Evolutionary conservation across 2,329 filamentous ascomycete genomes (phyloP), one percentile per base, ranked within the genome.

Genomic region (Diaporthe amygdali): DNA sequence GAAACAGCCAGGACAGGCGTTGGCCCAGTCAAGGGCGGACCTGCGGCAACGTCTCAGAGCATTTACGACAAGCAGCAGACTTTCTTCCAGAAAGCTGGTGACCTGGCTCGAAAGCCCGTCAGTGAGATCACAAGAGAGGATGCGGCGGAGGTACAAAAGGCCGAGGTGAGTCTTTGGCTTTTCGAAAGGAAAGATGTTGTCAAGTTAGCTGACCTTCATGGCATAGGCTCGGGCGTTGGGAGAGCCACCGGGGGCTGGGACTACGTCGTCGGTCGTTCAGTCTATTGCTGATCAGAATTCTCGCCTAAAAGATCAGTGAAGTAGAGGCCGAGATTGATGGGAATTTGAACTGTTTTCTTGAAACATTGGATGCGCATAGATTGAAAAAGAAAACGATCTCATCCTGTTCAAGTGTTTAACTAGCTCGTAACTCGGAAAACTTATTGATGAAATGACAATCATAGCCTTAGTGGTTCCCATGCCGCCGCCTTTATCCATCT

Each of bases 41-140:
- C 76, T 2, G 79, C 80, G 1, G 78, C 79, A 5, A 78, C 75
- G 5, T 79, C 79, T 0, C 80, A 81, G 72, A 79, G 78, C 71
- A 69, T 79, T 69, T 77, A 81, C 69, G 78, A 79, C 72, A 78
- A 74, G 61, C 79, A 81, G 71, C 76, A 79, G 68, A 80, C 80
- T 72, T 80, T 80, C 69, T 52, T 78, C 22, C 75, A 73, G 14
- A 77, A 75, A 51, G 77, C 79, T 1, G 76, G 77, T 32, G 77
- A 79, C 9, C 70, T 81, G 5, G 76, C 76, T 4, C 71, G 77
- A 10, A 81, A 81, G 71, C 74, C 75, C 1, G 69, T 71, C 9
- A 73, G 70, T 6, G 66, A 79, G 37, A 75, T 81, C 47, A 79
- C 79, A 1, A 78, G 75, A 71, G 75, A 80, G 51, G 49, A 67